Base-by-base conservation (phyloP, 1,284 basidiomycete species). In the Papiliotrema fonsecae region DNA sequence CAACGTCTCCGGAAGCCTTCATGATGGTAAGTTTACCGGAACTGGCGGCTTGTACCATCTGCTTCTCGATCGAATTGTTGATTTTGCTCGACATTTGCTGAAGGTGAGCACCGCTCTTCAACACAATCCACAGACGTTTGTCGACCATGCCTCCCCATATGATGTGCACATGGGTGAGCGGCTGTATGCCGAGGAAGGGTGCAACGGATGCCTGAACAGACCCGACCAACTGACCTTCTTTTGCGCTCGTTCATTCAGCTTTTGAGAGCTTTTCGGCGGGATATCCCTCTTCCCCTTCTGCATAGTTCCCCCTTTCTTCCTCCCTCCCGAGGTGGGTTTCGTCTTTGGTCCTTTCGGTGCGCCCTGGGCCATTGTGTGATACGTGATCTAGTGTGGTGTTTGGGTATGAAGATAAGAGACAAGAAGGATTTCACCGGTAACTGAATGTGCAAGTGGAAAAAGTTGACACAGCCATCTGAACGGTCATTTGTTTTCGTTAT, bases 1-100 rank as follows among this genome's bases (percentile, higher is more conserved):
- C 64, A 7, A 64, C 28, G 26, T 68, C 67, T 24, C 60, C 66
- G 9, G 59, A 62, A 45, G 54, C 55, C 54, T 81, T 75, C 88
- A 93, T 88, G 70, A 93, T 91, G 24, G 86, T 88, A 52, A 92
- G 77, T 70, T 88, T 88, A 45, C 72, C 72, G 32, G 82, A 78
- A 6, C 85, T 87, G 11, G 90, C 88, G n/a, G 88, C 87, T 46
- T 82, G 77, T 26, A 88, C 87, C 82, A 90, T 87, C 73, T 92
- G 88, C 51, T 81, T 79, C 72, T 94, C 90, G 62, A 94, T 90
- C 27, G 85, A 87, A 68, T 82, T 83, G 69, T 87, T 89, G 68
- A 93, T 91, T 74, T 89, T 90, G 49, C 87, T 84, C 54, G 85
- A 86, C 54, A 94, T 77, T 61, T 80, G 77, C 90, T 92, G 67